Evolutionary conservation across 176 grass and related monocot species (phyloP), one percentile per base, ranked within the genome.

Genomic region (Paspalum vaginatum): DNA sequence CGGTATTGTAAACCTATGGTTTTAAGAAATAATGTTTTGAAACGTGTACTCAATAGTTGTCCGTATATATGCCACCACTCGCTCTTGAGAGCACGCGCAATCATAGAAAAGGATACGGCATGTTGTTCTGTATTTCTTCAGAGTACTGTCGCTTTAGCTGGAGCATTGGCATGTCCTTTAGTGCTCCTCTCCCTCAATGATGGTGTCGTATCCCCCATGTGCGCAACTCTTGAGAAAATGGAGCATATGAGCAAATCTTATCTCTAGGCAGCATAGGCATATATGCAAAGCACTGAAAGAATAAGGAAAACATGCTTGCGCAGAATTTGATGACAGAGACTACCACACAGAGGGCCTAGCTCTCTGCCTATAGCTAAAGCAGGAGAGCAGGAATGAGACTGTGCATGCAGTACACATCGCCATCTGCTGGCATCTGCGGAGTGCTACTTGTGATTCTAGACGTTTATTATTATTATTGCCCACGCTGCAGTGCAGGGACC

Each of bases 221-320:
- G 69, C 46, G 32, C 80, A 43, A 74, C 65, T 4, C 46, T 13
- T 43, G n/a, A 54, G 58, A 48, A 44, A 65, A 75, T 65, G 69
- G 63, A 1, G 15, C 22, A 9, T 6, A 21, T 32, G 5, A 6
- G 37, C 4, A 54, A 43, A 65, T 83, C 47, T 65, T 64, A 40
- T 81, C 45, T 72, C 43, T n/a, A 51, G 12, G 40, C 50, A 15
- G 38, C 41, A 16, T 32, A 32, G 48, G 27, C 22, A 81, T 70
- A 70, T 70, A 70, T 60, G 58, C 46, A 58, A 72, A 48, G 11
- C 17, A 47, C 20, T 6, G 40, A 61, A 49, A 81, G 54, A 49
- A 71, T 60, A 60, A 48, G 55, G 17, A 10, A 58, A 58, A 60
- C 27, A 16, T 61, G 55, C 54, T 24, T 40, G 43, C 32, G 67